Base-by-base conservation (phyloP, 1,284 basidiomycete species). In the Boletellus deceptivus region DNA sequence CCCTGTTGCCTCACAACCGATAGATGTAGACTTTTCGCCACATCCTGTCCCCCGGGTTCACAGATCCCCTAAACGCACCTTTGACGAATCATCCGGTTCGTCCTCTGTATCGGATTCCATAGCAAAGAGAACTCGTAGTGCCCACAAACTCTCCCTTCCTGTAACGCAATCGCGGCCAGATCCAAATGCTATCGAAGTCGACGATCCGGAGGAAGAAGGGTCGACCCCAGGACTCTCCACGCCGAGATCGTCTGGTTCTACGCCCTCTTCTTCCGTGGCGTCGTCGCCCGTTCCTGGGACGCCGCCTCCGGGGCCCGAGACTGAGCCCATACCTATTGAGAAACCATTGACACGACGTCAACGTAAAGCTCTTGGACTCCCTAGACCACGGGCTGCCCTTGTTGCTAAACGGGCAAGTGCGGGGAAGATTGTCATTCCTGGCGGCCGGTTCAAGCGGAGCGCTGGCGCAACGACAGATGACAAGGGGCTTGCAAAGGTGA, bases 301-400 rank as follows among this genome's bases (percentile, higher is more conserved):
- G 22, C 69, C 63, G 2, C 65, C 62, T 44, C 59, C 59, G 27
- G 45, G 72, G 31, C 67, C 74, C 17, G 68, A 75, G 44, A 53
- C 54, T 0, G 55, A 61, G 20, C 54, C 58, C 4, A 44, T 40
- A 10, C 38, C 7, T 33, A 10, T 52, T 16, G 65, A 72, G 49
- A 69, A 57, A 35, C 67, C 64, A 3, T 55, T 89, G 45, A 90
- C 87, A 13, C 71, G 81, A 40, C 71, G 86, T 37, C 79, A 91
- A 68, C 75, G 84, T 22, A 90, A 86, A 68, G 73, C 71, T 11
- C 72, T 85, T 3, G 84, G 86, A 1, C 62, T 89, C 34, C 85
- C 86, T 0, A 86, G 82, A 62, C 56, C 70, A 4, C 69, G 72
- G 1, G 11, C 69, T 41, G 57, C 69, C 52, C 55, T 69, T 24